These are phyloP conservation scores for Neofusicoccum cordaticola DNA, from an alignment of 2,329 filamentous ascomycete genomes.

Conservation along the genomic window DNA sequence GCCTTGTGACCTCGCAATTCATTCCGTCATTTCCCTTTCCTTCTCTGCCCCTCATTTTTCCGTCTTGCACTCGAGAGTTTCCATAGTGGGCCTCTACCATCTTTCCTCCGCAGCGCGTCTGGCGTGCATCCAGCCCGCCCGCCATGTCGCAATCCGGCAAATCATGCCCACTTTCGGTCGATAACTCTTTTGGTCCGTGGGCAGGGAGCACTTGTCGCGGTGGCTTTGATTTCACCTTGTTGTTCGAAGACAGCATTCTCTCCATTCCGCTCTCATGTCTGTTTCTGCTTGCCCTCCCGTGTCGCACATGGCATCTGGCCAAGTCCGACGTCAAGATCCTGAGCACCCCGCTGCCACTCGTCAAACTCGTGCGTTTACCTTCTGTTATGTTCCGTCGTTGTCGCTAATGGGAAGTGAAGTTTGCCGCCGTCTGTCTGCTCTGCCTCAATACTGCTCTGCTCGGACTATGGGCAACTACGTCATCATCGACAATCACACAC, in stretches of 20 bases:
- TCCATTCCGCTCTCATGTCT: slow-evolving; percentile 31
- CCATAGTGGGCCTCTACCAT: not conserved
- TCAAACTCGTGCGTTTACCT: slow-evolving; percentile 27
- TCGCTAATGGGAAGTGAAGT: not conserved
- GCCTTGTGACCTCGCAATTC: not conserved
- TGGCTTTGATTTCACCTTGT: slow-evolving; percentile 38
- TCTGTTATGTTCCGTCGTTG: not conserved
- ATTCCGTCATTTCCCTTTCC: not conserved
- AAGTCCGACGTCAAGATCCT: slow-evolving; percentile 27
- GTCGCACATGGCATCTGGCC: slow-evolving; percentile 29
- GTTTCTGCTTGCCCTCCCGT: slow-evolving; percentile 29
- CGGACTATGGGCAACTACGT: slow-evolving; percentile 24
- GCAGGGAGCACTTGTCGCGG: slow-evolving; percentile 31
- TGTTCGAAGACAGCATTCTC: slow-evolving; percentile 36
- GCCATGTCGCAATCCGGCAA: not conserved
- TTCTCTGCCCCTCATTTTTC: not conserved
- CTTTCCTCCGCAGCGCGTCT: not conserved
- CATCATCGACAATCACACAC: not conserved
- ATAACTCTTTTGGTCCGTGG: slow-evolving; percentile 33
- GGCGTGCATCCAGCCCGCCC: not conserved
- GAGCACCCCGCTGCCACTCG: slow-evolving; percentile 23
- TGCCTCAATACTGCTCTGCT: slow-evolving; percentile 30
- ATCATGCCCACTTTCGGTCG: slow-evolving; percentile 15
- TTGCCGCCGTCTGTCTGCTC: slow-evolving; percentile 24
- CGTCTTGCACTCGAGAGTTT: not conserved